phyloP scores from a whole-genome alignment of 1,284 basidiomycete genomes.

The Pholiota adiposa region DNA sequence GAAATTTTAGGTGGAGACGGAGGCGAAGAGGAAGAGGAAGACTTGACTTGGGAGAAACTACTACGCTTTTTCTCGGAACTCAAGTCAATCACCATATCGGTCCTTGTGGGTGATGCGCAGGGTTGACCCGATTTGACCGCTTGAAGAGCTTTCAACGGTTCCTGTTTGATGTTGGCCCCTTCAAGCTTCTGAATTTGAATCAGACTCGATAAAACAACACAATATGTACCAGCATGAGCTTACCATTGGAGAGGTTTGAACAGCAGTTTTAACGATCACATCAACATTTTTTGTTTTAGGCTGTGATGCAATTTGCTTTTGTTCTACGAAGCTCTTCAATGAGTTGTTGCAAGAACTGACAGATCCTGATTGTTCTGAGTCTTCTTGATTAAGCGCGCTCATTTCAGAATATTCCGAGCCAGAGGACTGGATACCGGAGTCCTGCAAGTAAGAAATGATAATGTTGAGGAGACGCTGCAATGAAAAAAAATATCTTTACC shows the following conservation, averaged over 20 bases:
- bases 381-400: background rate
- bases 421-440: background rate
- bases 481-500: background rate
- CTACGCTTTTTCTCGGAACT: background rate
- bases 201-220: background rate
- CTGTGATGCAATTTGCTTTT: background rate
- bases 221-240: background rate
- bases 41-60: background rate
- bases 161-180: background rate
- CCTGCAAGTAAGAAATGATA: background rate
- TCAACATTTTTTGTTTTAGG: too few species aligned
- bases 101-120: too few species aligned
- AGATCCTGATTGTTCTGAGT: background rate
- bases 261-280: background rate
- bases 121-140: too few species aligned
- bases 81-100: too few species aligned
- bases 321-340: background rate
- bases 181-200: background rate
- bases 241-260: background rate
- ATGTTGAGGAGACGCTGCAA: background rate
- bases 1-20: background rate
- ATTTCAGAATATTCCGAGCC: constrained; percentile 4
- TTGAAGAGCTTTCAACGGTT: background rate
- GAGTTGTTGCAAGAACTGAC: background rate
- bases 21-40: background rate